Evolutionary conservation across 2,329 filamentous ascomycete genomes (phyloP), one percentile per base, ranked within the genome.

Genomic region (Chaetothyriales sp.): DNA sequence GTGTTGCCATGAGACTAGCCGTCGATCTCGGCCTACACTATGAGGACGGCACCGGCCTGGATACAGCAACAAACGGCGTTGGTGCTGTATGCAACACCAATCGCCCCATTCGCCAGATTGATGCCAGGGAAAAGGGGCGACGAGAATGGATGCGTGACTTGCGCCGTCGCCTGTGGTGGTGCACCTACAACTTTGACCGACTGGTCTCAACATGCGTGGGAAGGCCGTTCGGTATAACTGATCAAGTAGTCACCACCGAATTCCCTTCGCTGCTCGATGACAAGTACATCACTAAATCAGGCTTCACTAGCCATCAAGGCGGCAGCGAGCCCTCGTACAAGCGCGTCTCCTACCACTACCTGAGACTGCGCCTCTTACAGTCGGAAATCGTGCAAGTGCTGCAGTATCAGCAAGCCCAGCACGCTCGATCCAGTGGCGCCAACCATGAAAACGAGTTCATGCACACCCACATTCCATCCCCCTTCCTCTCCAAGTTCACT

Each of bases 381-480:
- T 95, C 90, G 0, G 90, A 96, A 66, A 95, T 96, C 47, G 72
- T 95, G 39, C 88, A 96, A 65, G 90, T 96, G 1, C 70, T 95
- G 54, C 90, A 95, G 65, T 85, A 92, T 65, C 86, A 94, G 55
- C 88, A 95, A 67, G 84, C 88, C 1, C 83, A 92, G 58, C 78
- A 84, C 57, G 84, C 84, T 7, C 78, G 86, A 55, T 75, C 77
- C 28, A 73, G 75, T 47, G 79, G 79, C 3, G 77, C 81, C 47
- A 81, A 84, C 60, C 68, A 73, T 48, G 68, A 71, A 50, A 86
- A 86, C 60, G 77, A 79, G 1, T 86, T 80, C 62, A 88, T 89
- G 74, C 83, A 85, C 61, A 84, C 80, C 3, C 77, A 83, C 48
- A 74, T 95, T 1, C 81, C 84, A 0, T 95, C 86, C 1, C 87